Conservation (phyloP, 225 moss, liverwort and hornwort genomes). For the Polytrichum formosum region DNA sequence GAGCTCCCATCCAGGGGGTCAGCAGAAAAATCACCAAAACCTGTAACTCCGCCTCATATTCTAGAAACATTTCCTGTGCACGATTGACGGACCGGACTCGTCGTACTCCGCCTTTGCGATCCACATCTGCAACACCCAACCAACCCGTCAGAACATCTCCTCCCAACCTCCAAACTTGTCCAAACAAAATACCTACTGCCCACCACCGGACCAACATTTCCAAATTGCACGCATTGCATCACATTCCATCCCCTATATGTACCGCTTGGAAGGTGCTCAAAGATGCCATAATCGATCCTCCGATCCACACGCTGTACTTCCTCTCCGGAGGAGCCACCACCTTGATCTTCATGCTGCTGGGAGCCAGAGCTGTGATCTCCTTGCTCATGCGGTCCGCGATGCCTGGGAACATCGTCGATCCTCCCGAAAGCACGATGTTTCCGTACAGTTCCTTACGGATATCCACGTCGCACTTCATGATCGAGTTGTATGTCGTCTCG, state of each 20-base stretch:
- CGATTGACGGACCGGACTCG: conserved; percentile 81
- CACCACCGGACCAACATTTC: no score
- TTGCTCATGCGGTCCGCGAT: conserved; percentile 55
- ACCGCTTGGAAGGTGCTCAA: conserved; percentile 91
- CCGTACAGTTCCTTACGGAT: conserved; percentile 84
- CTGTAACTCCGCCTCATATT: not conserved
- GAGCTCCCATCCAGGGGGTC: conserved; percentile 12
- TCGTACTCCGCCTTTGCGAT: conserved; percentile 81
- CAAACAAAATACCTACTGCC: no score
- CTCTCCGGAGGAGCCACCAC: conserved; percentile 59
- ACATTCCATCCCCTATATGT: not conserved
- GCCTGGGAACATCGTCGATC: conserved; percentile 61
- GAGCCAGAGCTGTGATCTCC: conserved; percentile 58
- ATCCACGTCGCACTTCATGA: conserved; percentile 97
- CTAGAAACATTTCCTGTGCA: conserved; percentile 95
- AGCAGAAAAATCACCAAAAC: conserved; percentile 15
- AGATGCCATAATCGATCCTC: conserved; percentile 67
- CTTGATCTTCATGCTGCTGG: conserved; percentile 62
- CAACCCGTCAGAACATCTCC: no score
- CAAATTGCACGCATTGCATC: no score
- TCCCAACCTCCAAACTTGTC: no score
- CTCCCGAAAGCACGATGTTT: conserved; percentile 62
- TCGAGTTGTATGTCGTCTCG: conserved; percentile 89
- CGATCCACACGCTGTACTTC: conserved; percentile 69
- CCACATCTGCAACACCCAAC: conserved; percentile 65